Conservation (phyloP, 2,329 filamentous ascomycete genomes). For the Chlorencoelia australis region DNA sequence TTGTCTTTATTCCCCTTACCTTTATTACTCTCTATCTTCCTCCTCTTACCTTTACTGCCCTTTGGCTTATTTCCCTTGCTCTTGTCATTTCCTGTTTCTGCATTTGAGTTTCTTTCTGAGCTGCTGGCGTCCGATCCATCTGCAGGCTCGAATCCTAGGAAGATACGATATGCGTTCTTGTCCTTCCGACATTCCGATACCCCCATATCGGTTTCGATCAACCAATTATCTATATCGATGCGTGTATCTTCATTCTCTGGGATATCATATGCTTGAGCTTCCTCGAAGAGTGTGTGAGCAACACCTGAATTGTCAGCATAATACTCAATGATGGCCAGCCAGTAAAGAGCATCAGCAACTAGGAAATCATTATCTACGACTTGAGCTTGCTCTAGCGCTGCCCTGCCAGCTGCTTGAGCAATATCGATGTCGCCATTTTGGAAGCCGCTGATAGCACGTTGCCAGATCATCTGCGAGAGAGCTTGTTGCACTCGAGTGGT, state of each 20-base stretch:
- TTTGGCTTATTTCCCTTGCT: background rate
- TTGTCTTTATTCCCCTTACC: too few relatives aligned
- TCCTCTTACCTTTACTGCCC: too few relatives aligned
- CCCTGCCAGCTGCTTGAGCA: background rate
- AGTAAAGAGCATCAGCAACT: background rate
- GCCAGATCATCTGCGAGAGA: constrained; percentile 1
- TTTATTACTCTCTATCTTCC: too few relatives aligned
- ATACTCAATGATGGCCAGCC: background rate
- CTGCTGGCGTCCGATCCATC: background rate
- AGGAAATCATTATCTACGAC: background rate
- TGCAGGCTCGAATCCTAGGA: background rate
- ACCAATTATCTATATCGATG: too few relatives aligned
- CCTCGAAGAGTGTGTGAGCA: background rate
- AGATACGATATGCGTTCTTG: background rate
- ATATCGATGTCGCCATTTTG: background rate
- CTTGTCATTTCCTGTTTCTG: background rate
- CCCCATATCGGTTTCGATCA: too few relatives aligned
- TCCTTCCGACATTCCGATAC: background rate
- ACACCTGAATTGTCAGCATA: background rate
- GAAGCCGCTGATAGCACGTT: constrained; percentile 1
- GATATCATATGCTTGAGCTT: background rate
- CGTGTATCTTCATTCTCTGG: too few relatives aligned
- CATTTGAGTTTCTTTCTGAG: background rate
- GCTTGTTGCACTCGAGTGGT: background rate
- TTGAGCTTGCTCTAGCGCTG: background rate